These are phyloP conservation scores for Sisymbrium irio DNA, from an alignment of 345 rosid genomes.

Conservation along the genomic window DNA sequence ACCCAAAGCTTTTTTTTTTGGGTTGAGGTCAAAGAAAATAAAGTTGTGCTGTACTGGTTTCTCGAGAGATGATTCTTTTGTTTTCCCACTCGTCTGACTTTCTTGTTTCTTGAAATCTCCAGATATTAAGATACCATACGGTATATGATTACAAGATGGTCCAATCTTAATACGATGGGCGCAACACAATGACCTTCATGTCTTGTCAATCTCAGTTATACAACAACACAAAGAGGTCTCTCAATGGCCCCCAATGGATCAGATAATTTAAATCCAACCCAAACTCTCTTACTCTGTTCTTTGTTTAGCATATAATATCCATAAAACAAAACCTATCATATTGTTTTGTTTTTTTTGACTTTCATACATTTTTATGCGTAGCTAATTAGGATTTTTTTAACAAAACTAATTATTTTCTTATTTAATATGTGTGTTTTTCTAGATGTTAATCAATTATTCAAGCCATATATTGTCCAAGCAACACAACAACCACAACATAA, in stretches of 20 bases:
- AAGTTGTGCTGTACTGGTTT: not conserved
- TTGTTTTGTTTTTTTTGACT: not conserved
- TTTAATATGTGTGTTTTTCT: not conserved
- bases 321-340: not conserved
- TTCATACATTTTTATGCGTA: not conserved
- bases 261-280: not conserved
- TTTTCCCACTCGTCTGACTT: not conserved
- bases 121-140: not conserved
- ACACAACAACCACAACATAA: not conserved
- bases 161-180: not conserved
- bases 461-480: not conserved
- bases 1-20: not conserved
- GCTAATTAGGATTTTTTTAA: not conserved
- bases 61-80: not conserved
- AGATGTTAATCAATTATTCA: not conserved
- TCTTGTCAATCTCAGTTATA: not conserved
- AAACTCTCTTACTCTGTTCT: not conserved
- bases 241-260: not conserved
- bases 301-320: not conserved
- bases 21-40: not conserved
- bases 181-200: not conserved
- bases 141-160: not conserved
- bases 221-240: not conserved
- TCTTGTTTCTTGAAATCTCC: not conserved
- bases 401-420: not conserved